Evolutionary conservation across 2,329 filamentous ascomycete genomes (phyloP).

Genomic region (Trichoderma endophyticum): DNA sequence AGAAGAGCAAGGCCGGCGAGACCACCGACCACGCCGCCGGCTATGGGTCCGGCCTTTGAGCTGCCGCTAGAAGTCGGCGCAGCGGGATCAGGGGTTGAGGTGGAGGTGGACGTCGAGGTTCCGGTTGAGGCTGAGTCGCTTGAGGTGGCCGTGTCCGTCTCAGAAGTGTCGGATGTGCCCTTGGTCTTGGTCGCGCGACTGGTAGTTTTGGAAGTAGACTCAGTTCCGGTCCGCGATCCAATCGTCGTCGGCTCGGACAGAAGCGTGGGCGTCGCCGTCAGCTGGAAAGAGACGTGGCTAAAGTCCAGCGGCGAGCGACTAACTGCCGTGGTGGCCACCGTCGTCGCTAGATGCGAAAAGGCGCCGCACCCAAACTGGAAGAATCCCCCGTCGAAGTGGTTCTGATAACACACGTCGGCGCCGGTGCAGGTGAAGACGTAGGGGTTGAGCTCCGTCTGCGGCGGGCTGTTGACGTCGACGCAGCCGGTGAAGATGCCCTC

Average conservation of each 20-base stretch:
- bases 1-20: slow-evolving; percentile 45
- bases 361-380: slow-evolving; percentile 56
- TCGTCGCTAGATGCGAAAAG: slow-evolving; percentile 46
- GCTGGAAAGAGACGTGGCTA: slow-evolving; percentile 38
- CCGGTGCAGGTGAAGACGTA: slow-evolving; percentile 56
- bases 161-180: neutral
- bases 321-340: slow-evolving; percentile 45
- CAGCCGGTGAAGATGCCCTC: slow-evolving; percentile 57
- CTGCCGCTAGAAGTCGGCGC: slow-evolving; percentile 30
- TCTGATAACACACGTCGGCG: slow-evolving; percentile 52
- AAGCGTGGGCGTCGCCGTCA: slow-evolving; percentile 39
- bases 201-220: neutral
- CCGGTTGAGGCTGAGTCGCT: slow-evolving; percentile 8
- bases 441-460: slow-evolving; percentile 51
- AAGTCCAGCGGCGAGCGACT: slow-evolving; percentile 38
- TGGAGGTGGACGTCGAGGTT: slow-evolving; percentile 18
- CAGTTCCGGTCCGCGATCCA: slow-evolving; percentile 25
- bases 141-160: slow-evolving; percentile 9
- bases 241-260: slow-evolving; percentile 43
- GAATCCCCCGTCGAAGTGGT: slow-evolving; percentile 53
- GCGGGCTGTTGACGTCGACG: slow-evolving; percentile 49
- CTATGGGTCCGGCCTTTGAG: slow-evolving; percentile 46
- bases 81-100: slow-evolving; percentile 23
- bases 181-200: neutral
- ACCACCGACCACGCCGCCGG: slow-evolving; percentile 54